A percentile compares a stretch with the other conserved stretches of the same genome.
phyloP scores from a whole-genome alignment of 805 yeast species.

The Maudiozyma bulderi region DNA sequence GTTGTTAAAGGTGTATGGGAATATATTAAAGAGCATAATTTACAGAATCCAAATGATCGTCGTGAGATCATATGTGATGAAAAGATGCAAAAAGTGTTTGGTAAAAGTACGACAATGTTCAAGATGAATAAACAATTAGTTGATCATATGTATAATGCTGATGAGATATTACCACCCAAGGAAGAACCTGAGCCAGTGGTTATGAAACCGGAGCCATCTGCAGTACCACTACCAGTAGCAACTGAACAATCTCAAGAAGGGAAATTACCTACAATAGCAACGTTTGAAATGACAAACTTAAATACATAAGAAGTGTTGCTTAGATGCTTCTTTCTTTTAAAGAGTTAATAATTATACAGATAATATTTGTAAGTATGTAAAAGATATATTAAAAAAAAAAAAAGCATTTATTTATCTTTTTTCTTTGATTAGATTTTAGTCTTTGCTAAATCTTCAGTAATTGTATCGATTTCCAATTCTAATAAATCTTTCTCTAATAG shows the following conservation, averaged over 20 bases:
- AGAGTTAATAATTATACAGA: too few relatives aligned
- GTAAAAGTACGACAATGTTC: constrained; percentile 49
- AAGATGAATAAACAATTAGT: constrained; percentile 46
- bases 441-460: constrained; percentile 51
- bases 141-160: constrained; percentile 38
- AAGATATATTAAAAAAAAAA: too few relatives aligned
- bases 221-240: too few relatives aligned
- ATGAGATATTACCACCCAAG: constrained; percentile 7
- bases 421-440: constrained; percentile 32
- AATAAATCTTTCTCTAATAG: constrained; percentile 36
- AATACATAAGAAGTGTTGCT: too few relatives aligned
- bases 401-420: too few relatives aligned
- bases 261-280: too few relatives aligned
- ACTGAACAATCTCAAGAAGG: too few relatives aligned
- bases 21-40: constrained; percentile 49
- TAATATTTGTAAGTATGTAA: too few relatives aligned
- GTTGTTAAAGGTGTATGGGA: constrained; percentile 64
- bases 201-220: too few relatives aligned
- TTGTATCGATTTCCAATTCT: constrained; percentile 31
- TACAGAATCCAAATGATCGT: constrained; percentile 61
- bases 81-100: constrained; percentile 46
- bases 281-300: too few relatives aligned
- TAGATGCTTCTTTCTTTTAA: too few relatives aligned
- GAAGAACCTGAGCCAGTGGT: not conserved
- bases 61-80: constrained; percentile 60